phyloP scores from a whole-genome alignment of 208 protist genomes.

The Leishmania martiniquensis region DNA sequence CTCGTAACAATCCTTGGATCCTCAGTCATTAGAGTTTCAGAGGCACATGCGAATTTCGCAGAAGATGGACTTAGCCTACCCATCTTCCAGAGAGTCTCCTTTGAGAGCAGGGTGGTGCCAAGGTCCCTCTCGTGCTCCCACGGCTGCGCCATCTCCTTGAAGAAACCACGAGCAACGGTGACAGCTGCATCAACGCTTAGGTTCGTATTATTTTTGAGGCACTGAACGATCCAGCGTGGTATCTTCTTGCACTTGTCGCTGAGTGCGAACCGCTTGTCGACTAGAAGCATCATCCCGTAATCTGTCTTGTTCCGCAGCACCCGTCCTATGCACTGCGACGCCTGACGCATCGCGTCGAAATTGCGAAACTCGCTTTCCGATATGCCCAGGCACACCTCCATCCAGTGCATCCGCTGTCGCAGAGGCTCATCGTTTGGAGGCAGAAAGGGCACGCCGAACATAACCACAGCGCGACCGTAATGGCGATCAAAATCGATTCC shows the following conservation, averaged over 20 bases:
- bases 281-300: slow-evolving; percentile 99
- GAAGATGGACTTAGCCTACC: slow-evolving; percentile 40
- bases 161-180: slow-evolving; percentile 87
- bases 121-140: slow-evolving; percentile 90
- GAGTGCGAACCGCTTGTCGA: slow-evolving; percentile 96
- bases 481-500: slow-evolving; percentile 99
- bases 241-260: slow-evolving; percentile 95
- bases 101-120: slow-evolving; percentile 83
- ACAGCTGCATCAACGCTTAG: slow-evolving; percentile 91
- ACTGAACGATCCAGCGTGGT: slow-evolving; percentile 93
- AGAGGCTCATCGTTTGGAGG: slow-evolving; percentile 92
- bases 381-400: slow-evolving; percentile 96
- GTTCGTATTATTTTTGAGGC: slow-evolving; percentile 91
- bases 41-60: slow-evolving; percentile 18
- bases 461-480: slow-evolving; percentile 96
- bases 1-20: background rate
- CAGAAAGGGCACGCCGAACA: slow-evolving; percentile 98
- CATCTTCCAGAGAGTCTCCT: slow-evolving; percentile 42
- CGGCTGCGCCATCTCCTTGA: slow-evolving; percentile 96
- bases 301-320: slow-evolving; percentile 99
- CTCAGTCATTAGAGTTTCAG: background rate
- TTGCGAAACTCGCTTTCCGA: slow-evolving; percentile 97
- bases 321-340: slow-evolving; percentile 99
- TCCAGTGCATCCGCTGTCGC: slow-evolving; percentile 96
- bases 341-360: slow-evolving; percentile 98